Conservation (phyloP, 495 filamentous ascomycete species). For the Cercophora scortea region DNA sequence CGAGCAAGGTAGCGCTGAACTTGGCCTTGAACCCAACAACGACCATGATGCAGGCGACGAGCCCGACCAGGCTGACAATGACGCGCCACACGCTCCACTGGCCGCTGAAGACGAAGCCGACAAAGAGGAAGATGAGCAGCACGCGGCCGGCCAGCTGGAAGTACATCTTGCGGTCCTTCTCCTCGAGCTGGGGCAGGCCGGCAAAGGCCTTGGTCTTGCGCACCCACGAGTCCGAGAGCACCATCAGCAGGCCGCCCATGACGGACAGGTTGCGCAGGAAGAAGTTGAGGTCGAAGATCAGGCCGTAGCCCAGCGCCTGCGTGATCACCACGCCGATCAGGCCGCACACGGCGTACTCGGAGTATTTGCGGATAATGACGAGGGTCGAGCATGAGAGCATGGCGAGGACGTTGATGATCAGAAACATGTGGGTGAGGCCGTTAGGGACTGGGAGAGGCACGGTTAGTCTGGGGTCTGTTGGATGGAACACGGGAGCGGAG, state of each 20-base stretch:
- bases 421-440: conserved; percentile 90
- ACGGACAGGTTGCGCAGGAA: conserved; percentile 98
- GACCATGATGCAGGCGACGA: conserved; percentile 95
- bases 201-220: conserved; percentile 95
- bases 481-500: neutral
- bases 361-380: conserved; percentile 85
- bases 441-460: conserved; percentile 56
- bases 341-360: conserved; percentile 84
- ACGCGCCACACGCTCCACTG: conserved; percentile 84
- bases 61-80: conserved; percentile 70
- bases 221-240: conserved; percentile 95
- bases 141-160: conserved; percentile 95
- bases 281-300: conserved; percentile 99
- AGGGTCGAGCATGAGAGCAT: conserved; percentile 78
- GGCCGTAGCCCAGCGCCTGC: conserved; percentile 94
- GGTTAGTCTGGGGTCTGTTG: conserved; percentile 7
- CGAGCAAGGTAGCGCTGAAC: conserved; percentile 89
- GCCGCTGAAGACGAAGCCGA: conserved; percentile 93
- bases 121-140: conserved; percentile 92
- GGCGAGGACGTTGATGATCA: conserved; percentile 80
- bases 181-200: conserved; percentile 84
- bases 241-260: conserved; percentile 94
- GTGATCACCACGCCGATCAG: conserved; percentile 86
- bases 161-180: conserved; percentile 99
- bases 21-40: conserved; percentile 99